Base-by-base conservation (phyloP, 805 yeast genomes). In the Torulaspora delbrueckii region DNA sequence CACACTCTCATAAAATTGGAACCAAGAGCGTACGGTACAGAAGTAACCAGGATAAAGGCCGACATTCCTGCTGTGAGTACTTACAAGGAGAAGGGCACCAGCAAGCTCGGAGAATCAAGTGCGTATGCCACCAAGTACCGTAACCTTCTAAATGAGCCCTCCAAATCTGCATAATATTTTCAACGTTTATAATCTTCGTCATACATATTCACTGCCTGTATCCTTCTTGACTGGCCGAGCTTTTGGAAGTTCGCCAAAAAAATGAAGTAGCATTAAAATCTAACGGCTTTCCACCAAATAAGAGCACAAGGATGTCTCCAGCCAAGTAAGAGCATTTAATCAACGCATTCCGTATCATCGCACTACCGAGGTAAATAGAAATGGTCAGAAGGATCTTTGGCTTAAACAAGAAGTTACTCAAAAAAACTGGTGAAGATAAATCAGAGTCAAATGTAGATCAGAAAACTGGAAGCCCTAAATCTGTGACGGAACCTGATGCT, bases 51-150 rank as follows among this genome's bases (percentile, higher is more conserved):
- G 56, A 86, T 93, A 47, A 88, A 88, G 57, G 99, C 98, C 0
- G 87, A 93, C 63, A 91, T 93, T 41, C 99, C 99, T 2, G 99
- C 99, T 0, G 99, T 93, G 4, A 82, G 91, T 57, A 93, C 99
- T 0, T 93, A 91, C 66, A 86, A 96, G 57, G 96, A 89, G 58
- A 91, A 83, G 69, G 99, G 99, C 7, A 88, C 95, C 6, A 67
- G 73, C 36, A 71, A 66, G 32, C 57, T 73, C 14, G 77, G 77
- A 16, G 76, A 72, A 49, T 48, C 61, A n/a, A 38, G 45, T 9
- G 45, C 38, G 7, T 43, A 38, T 37, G 40, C 43, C 12, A 42
- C 47, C 13, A 47, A 48, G 18, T 54, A 52, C 13, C 51, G 57
- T 26, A 60, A 59, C 26, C 40, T 59, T 27, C 43, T 62, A 24